Conservation (phyloP, 192 early-diverging fungal species). For the Podila horticola region DNA sequence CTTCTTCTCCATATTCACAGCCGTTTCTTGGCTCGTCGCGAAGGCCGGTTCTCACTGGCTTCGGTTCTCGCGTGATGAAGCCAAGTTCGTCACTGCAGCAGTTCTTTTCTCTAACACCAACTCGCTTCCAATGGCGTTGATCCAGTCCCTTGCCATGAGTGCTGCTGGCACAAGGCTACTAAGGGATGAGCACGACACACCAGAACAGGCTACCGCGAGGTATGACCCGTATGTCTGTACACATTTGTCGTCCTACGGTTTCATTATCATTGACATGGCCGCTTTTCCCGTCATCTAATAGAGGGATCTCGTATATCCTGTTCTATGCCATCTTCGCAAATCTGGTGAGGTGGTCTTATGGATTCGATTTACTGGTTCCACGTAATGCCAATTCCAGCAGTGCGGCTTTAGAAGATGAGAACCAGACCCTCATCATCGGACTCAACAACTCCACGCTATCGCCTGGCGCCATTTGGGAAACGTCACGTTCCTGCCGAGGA, state of each 20-base stretch:
- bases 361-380: constrained; percentile 67
- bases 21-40: constrained; percentile 34
- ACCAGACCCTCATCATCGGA: neutral
- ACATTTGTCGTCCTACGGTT: no score
- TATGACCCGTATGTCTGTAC: no score
- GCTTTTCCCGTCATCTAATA: neutral
- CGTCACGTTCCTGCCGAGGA: neutral
- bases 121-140: constrained; percentile 74
- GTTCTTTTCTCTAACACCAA: constrained; percentile 81
- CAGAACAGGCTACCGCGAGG: constrained; percentile 49
- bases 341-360: constrained; percentile 82
- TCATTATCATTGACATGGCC: no score
- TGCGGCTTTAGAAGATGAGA: no score
- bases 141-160: constrained; percentile 65
- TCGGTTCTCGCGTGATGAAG: constrained; percentile 59
- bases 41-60: constrained; percentile 44
- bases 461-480: neutral
- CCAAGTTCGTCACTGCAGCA: constrained; percentile 68
- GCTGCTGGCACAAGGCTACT: constrained; percentile 52
- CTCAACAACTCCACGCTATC: neutral
- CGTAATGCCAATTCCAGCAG: no score
- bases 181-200: constrained; percentile 52
- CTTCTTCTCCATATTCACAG: constrained; percentile 54
- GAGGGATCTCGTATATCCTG: constrained; percentile 82
- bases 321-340: constrained; percentile 85